These are phyloP conservation scores for Rhodotorula kratochvilovae DNA, from an alignment of 768 basidiomycete genomes.

Conservation along the genomic window DNA sequence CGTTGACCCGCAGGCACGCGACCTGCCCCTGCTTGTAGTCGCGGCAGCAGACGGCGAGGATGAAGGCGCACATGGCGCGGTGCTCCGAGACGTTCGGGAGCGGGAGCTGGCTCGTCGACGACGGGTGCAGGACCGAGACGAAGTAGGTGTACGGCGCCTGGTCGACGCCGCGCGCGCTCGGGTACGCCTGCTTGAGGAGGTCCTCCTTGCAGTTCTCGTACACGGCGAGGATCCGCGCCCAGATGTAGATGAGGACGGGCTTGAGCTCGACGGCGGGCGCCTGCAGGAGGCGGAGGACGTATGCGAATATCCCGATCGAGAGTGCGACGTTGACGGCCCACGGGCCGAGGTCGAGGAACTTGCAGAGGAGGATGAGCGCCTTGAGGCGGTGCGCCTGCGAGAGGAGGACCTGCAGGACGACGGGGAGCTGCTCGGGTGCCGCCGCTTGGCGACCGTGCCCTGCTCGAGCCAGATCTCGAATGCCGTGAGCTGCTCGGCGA, in stretches of 20 bases:
- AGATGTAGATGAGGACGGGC: conserved; percentile 96
- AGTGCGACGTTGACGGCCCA: conserved; percentile 97
- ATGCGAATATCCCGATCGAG: conserved; percentile 96
- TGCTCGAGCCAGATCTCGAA: conserved; percentile 98
- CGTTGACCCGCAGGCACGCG: conserved; percentile 70
- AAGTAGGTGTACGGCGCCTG: conserved; percentile 64
- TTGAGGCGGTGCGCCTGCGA: conserved; percentile 93
- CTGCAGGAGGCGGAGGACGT: conserved; percentile 91
- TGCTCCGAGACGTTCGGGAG: conserved; percentile 94
- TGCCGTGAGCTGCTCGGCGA: conserved; percentile 90
- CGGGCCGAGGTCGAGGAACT: conserved; percentile 95
- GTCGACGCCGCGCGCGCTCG: conserved; percentile 29
- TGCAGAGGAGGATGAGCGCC: conserved; percentile 89
- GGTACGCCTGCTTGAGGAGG: conserved; percentile 64
- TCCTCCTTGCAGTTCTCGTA: conserved; percentile 88
- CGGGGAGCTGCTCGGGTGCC: conserved; percentile 96
- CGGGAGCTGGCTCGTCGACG: conserved; percentile 38
- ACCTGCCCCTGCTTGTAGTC: conserved; percentile 81
- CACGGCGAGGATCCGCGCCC: conserved; percentile 96
- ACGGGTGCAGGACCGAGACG: conserved; percentile 64
- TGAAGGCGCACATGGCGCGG: conserved; percentile 97
- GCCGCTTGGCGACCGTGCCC: conserved; percentile 57
- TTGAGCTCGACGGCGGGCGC: conserved; percentile 92
- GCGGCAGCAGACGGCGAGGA: conserved; percentile 81
- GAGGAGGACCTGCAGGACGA: conserved; percentile 92